Conservation (phyloP, 1,139 yeast genomes). For the Blastobotrys ciferrii region DNA sequence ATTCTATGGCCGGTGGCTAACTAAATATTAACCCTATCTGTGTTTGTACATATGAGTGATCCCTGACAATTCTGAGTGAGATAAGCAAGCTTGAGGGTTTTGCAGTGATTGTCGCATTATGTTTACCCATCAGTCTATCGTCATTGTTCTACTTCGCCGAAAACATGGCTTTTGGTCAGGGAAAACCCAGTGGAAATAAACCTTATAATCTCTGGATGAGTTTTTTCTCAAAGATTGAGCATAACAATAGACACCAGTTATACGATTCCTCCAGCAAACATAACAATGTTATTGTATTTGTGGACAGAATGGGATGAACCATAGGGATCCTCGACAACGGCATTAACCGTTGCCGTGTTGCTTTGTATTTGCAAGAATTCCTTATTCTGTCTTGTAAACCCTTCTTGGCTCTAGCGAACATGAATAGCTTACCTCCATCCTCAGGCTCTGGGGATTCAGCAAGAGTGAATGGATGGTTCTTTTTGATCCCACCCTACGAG, state of each 20-base stretch:
- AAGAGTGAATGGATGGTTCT: slow-evolving; percentile 70
- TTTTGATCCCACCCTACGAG: no score
- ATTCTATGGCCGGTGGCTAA: no score
- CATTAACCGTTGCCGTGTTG: slow-evolving; percentile 26
- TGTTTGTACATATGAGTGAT: no score
- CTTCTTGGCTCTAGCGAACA: slow-evolving; percentile 18
- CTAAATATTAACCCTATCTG: no score
- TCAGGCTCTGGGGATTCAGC: slow-evolving; percentile 31
- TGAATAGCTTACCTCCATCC: slow-evolving; percentile 16
- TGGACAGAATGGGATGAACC: slow-evolving; percentile 49
- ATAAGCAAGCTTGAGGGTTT: no score
- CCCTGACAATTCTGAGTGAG: no score
- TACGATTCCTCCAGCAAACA: slow-evolving; percentile 68
- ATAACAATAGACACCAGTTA: slow-evolving; percentile 47
- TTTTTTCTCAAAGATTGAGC: slow-evolving; percentile 20
- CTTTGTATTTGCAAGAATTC: neutral
- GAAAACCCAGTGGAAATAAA: slow-evolving; percentile 45
- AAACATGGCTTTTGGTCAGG: no score
- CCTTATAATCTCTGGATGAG: slow-evolving; percentile 34
- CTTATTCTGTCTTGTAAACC: slow-evolving; percentile 21
- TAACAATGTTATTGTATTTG: slow-evolving; percentile 48
- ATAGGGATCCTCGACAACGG: slow-evolving; percentile 58
- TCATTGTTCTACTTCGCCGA: no score
- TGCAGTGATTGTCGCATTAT: no score
- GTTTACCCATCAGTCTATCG: no score